Evolutionary conservation across 2,329 filamentous ascomycete genomes (phyloP).

Genomic region (Xylariaceae sp.): DNA sequence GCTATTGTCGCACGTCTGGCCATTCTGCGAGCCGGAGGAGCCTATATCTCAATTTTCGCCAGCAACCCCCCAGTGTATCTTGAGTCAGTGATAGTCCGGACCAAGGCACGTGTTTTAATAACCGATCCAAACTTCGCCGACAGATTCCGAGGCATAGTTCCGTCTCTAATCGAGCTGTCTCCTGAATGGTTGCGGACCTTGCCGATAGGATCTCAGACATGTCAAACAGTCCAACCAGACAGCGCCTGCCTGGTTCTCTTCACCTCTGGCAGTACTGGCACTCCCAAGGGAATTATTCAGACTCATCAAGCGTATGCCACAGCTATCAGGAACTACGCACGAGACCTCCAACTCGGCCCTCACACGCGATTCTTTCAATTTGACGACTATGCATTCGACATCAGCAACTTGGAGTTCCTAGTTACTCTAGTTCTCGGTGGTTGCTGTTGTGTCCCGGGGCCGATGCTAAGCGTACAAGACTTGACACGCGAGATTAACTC

Average conservation of each 20-base stretch:
- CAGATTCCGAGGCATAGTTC: slow-evolving; percentile 23
- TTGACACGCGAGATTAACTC: slow-evolving; percentile 17
- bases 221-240: slow-evolving; percentile 10
- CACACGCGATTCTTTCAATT: slow-evolving; percentile 23
- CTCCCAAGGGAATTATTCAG: slow-evolving; percentile 31
- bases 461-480: slow-evolving; percentile 19
- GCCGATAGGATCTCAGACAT: not conserved
- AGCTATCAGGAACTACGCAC: slow-evolving; percentile 22
- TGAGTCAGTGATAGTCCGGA: slow-evolving; percentile 26
- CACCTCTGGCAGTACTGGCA: slow-evolving; percentile 31
- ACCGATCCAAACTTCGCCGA: slow-evolving; percentile 15
- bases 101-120: slow-evolving; percentile 22
- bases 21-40: slow-evolving; percentile 43
- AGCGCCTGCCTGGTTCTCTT: slow-evolving; percentile 29
- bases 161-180: slow-evolving; percentile 16
- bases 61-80: slow-evolving; percentile 41
- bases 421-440: slow-evolving; percentile 21
- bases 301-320: slow-evolving; percentile 22
- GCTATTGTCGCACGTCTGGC: slow-evolving; percentile 45
- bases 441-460: slow-evolving; percentile 21
- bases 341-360: slow-evolving; percentile 19
- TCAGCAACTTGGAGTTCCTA: slow-evolving; percentile 24
- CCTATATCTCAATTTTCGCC: slow-evolving; percentile 47
- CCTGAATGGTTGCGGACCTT: slow-evolving; percentile 15
- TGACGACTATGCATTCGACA: slow-evolving; percentile 26